These are phyloP conservation scores for Aspergillus ellipticus DNA, from an alignment of 495 filamentous ascomycete species.

Conservation along the genomic window DNA sequence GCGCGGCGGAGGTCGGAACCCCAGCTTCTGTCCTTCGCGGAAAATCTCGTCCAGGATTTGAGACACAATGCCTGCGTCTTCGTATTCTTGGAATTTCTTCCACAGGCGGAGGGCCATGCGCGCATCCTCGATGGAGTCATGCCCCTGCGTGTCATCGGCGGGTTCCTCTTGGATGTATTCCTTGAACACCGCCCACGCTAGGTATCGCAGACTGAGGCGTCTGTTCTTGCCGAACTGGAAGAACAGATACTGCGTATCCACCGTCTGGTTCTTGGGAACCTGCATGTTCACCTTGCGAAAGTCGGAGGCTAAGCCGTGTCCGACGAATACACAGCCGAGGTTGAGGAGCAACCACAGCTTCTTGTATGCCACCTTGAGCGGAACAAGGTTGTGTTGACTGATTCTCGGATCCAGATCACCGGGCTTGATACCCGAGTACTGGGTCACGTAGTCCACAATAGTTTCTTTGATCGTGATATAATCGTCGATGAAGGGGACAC, in stretches of 20 bases:
- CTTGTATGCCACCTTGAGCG: conserved; percentile 91
- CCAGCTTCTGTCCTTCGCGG: conserved; percentile 61
- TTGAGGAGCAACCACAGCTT: conserved; percentile 97
- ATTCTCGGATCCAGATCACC: conserved; percentile 74
- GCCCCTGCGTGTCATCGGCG: conserved; percentile 44
- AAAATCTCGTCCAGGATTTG: conserved; percentile 81
- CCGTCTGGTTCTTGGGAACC: conserved; percentile 83
- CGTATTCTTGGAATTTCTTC: conserved; percentile 83
- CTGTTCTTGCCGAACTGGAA: conserved; percentile 62
- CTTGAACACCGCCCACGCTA: conserved; percentile 82
- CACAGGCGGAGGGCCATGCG: conserved; percentile 85
- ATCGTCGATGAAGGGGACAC: conserved; percentile 90
- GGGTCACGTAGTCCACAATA: conserved; percentile 94
- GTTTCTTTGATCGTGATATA: conserved; percentile 88
- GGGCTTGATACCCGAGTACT: conserved; percentile 82
- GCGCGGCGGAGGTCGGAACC: conserved; percentile 67
- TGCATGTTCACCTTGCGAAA: conserved; percentile 98
- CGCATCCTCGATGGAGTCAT: conserved; percentile 94
- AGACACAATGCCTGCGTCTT: conserved; percentile 72
- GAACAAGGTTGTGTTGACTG: conserved; percentile 75
- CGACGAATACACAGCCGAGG: conserved; percentile 88
- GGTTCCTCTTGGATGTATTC: conserved; percentile 86
- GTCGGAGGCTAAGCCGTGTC: conserved; percentile 87
- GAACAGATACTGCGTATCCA: conserved; percentile 89
- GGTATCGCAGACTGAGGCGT: conserved; percentile 79